Conservation (phyloP, 2,329 filamentous ascomycete genomes). For the Rutstroemia sp. region DNA sequence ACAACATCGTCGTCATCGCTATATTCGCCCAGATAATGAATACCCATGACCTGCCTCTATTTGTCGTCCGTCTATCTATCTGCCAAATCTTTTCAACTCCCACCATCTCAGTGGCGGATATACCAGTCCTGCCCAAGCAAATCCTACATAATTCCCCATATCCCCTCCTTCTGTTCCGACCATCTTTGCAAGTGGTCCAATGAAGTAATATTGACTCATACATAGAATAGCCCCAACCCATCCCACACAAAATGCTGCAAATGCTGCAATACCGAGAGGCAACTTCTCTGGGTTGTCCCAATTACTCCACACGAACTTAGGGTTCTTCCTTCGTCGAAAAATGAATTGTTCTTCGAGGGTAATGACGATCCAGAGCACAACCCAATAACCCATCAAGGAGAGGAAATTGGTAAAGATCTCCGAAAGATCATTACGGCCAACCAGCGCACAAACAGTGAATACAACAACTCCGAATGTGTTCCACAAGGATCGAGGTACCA, state of each 20-base stretch:
- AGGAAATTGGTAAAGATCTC: conserved; percentile 64
- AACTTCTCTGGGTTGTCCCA: conserved; percentile 54
- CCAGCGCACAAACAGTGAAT: conserved; percentile 57
- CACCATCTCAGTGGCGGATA: conserved; percentile 37
- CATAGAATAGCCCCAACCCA: conserved; percentile 59
- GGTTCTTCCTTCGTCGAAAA: conserved; percentile 40
- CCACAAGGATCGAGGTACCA: conserved; percentile 57
- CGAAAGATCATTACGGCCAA: conserved; percentile 51
- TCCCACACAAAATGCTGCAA: conserved; percentile 54
- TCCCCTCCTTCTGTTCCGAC: conserved; percentile 39
- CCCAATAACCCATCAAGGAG: conserved; percentile 65
- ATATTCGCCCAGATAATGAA: no score
- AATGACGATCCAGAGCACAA: conserved; percentile 57
- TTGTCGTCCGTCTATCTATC: conserved; percentile 1
- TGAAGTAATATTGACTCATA: conserved; percentile 64
- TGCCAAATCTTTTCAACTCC: conserved; percentile 29
- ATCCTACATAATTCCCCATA: conserved; percentile 40
- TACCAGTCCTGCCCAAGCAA: conserved; percentile 49
- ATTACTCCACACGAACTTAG: conserved; percentile 49
- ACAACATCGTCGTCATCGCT: no score
- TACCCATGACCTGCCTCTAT: background rate
- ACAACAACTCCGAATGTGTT: conserved; percentile 54
- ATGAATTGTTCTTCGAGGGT: conserved; percentile 54
- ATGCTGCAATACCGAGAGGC: conserved; percentile 54
- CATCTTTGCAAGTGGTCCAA: conserved; percentile 49